phyloP scores from a whole-genome alignment of 345 rosid genomes.

The Erodium maritimum region DNA sequence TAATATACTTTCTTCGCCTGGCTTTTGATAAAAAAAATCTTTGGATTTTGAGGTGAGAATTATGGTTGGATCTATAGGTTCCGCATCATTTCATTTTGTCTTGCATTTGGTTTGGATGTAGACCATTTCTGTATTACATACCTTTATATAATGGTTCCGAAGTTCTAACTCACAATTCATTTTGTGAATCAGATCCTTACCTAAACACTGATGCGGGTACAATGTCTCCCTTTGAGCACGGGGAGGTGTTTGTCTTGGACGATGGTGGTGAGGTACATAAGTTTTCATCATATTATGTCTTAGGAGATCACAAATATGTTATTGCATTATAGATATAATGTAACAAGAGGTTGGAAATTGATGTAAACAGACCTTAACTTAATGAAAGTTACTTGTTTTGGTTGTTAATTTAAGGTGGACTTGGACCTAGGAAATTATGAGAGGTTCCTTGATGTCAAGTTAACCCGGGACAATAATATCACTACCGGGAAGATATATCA shows the following conservation, averaged over 20 bases:
- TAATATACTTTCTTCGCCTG: not conserved
- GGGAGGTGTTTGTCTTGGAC: conserved; percentile 91
- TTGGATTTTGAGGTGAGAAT: too few relatives aligned
- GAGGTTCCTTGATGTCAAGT: conserved; percentile 72
- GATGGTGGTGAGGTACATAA: conserved; percentile 89
- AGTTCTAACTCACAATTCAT: not conserved
- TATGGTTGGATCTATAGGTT: too few relatives aligned
- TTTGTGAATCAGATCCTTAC: conserved; percentile 52
- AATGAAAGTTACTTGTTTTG: not conserved
- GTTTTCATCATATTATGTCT: too few relatives aligned
- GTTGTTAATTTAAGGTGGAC: conserved; percentile 56
- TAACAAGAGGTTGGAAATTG: too few relatives aligned
- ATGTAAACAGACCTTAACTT: not conserved
- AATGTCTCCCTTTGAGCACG: conserved; percentile 98
- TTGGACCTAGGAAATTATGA: conserved; percentile 98
- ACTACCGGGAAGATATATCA: conserved; percentile 91
- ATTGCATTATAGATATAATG: too few relatives aligned
- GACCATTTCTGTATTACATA: too few relatives aligned
- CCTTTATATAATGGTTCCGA: too few relatives aligned
- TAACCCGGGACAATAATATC: conserved; percentile 82
- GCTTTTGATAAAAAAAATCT: not conserved
- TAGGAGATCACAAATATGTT: too few relatives aligned
- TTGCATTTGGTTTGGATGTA: too few relatives aligned
- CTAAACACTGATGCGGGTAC: conserved; percentile 95
- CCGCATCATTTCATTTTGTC: too few relatives aligned